Conservation (phyloP, 306 rosid species). For the Casuarina cunninghamiana region DNA sequence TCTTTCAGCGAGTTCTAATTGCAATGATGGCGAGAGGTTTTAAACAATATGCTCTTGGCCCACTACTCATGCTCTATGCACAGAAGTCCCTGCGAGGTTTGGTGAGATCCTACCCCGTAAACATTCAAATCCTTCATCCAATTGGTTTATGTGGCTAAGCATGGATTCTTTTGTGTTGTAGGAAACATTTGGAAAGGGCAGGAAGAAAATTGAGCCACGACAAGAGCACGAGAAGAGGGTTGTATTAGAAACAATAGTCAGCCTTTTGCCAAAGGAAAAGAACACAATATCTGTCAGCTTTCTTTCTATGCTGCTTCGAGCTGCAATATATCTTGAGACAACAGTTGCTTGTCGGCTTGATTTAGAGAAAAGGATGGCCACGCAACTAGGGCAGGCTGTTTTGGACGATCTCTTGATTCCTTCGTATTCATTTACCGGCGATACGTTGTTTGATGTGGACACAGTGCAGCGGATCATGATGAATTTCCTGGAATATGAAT, state of each 20-base stretch:
- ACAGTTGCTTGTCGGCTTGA: slow-evolving; percentile 95
- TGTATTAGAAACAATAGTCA: slow-evolving; percentile 81
- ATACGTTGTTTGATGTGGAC: slow-evolving; percentile 84
- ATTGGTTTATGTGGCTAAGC: slow-evolving; percentile 7
- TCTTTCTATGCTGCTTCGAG: slow-evolving; percentile 84
- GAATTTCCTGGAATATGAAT: slow-evolving; percentile 60
- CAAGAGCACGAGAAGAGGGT: slow-evolving; percentile 91
- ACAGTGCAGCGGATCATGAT: slow-evolving; percentile 70
- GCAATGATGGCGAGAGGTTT: slow-evolving; percentile 98
- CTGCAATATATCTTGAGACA: slow-evolving; percentile 78
- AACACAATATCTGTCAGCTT: slow-evolving; percentile 85
- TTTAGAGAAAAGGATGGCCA: slow-evolving; percentile 83
- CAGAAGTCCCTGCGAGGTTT: slow-evolving; percentile 95
- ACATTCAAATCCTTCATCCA: background rate
- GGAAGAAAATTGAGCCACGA: slow-evolving; percentile 73
- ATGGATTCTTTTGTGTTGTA: slow-evolving; percentile 29
- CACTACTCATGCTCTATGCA: slow-evolving; percentile 92
- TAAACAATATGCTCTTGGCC: slow-evolving; percentile 79
- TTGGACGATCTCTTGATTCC: slow-evolving; percentile 93
- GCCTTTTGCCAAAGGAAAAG: slow-evolving; percentile 85
- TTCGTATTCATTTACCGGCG: slow-evolving; percentile 72
- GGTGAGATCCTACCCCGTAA: slow-evolving; percentile 73
- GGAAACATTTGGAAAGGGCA: slow-evolving; percentile 76
- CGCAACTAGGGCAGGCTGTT: slow-evolving; percentile 75
- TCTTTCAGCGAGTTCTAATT: slow-evolving; percentile 81